phyloP scores from a whole-genome alignment of 2,329 filamentous ascomycete species.

The Raffaelea ambrosiae region DNA sequence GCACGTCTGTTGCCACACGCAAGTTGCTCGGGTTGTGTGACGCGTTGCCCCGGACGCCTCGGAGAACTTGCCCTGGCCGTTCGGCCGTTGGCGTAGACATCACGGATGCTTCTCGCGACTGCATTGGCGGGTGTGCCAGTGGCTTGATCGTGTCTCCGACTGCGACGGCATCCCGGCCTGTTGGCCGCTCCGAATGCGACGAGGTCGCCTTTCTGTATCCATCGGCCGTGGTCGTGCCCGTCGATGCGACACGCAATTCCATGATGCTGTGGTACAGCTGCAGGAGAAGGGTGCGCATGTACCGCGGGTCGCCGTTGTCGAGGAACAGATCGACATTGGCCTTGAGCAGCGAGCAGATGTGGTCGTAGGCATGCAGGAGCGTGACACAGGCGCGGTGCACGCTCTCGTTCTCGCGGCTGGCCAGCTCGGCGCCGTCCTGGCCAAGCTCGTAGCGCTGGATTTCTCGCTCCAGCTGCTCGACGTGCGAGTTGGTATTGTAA shows the following conservation, averaged over 20 bases:
- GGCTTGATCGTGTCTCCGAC: constrained; percentile 30
- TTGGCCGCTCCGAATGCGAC: not conserved
- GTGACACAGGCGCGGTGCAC: constrained; percentile 56
- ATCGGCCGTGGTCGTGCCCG: constrained; percentile 19
- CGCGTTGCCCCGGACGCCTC: constrained; percentile 28
- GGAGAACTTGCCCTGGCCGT: constrained; percentile 27
- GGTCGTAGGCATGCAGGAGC: constrained; percentile 55
- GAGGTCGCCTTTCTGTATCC: constrained; percentile 14
- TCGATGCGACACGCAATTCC: constrained; percentile 49
- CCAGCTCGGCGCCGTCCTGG: constrained; percentile 33
- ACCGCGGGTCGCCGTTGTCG: constrained; percentile 56
- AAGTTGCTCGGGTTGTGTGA: constrained; percentile 43
- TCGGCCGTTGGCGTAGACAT: constrained; percentile 42
- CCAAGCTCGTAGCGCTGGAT: constrained; percentile 52
- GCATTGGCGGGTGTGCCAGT: constrained; percentile 26
- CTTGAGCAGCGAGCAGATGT: constrained; percentile 53
- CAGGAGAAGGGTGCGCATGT: constrained; percentile 56
- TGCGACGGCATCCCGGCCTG: constrained; percentile 11
- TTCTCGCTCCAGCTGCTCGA: constrained; percentile 57
- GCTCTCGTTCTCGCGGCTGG: constrained; percentile 50
- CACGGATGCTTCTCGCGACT: constrained; percentile 6
- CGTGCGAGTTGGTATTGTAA: constrained; percentile 59
- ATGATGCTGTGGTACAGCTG: constrained; percentile 60
- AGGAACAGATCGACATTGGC: constrained; percentile 57
- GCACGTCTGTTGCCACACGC: constrained; percentile 48